Conservation (phyloP, 2,329 filamentous ascomycete genomes). For the Cordyceps cateniannulata region DNA sequence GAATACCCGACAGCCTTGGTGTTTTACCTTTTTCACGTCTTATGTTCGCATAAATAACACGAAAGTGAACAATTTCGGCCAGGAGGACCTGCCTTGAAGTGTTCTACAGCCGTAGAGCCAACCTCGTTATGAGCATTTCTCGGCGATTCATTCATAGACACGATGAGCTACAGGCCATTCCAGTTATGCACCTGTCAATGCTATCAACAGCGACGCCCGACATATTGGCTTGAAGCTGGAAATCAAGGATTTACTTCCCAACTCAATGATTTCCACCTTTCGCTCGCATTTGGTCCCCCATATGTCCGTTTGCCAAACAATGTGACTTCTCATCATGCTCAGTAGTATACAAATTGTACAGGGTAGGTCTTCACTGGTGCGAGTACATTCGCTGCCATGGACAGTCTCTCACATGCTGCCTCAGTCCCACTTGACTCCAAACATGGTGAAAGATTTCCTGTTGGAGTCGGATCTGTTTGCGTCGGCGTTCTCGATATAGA, state of each 20-base stretch:
- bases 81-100: too few relatives aligned
- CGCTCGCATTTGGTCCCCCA: neutral
- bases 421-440: conserved; percentile 52
- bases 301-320: neutral
- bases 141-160: too few relatives aligned
- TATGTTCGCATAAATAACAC: too few relatives aligned
- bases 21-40: too few relatives aligned
- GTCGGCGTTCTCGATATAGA: conserved; percentile 60
- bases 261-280: neutral
- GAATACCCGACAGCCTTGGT: too few relatives aligned
- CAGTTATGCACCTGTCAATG: neutral
- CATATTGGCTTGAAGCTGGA: neutral
- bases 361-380: neutral
- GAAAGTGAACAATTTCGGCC: too few relatives aligned
- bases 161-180: too few relatives aligned
- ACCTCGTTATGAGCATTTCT: too few relatives aligned
- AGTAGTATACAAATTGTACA: conserved; percentile 12
- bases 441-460: conserved; percentile 46
- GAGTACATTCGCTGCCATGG: neutral
- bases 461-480: conserved; percentile 25
- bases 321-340: neutral
- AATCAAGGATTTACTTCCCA: neutral
- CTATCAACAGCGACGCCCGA: neutral
- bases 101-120: too few relatives aligned
- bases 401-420: neutral